Percentiles rank a stretch among this genome's conserved stretches.
Evolutionary conservation across 495 filamentous ascomycete genomes (phyloP).

Genomic region (Chaetomidium leptoderma): DNA sequence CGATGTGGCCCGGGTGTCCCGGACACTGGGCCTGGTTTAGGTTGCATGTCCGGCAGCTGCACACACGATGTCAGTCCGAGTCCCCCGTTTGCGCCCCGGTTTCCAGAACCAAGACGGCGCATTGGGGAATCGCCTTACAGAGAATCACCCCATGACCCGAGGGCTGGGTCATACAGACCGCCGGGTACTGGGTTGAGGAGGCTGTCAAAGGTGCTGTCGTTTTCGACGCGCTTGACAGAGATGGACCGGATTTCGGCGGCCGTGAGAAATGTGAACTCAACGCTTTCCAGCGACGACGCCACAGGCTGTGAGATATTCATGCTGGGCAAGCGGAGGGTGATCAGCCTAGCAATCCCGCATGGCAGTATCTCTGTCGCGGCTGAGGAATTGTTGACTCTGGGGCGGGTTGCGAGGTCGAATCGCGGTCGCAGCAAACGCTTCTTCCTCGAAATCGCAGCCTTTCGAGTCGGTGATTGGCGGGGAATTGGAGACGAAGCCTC

Average conservation of each 20-base stretch:
- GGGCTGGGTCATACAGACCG: conserved; percentile 86
- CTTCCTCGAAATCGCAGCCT: conserved; percentile 22
- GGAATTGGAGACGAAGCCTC: conserved; percentile 23
- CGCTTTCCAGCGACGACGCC: conserved; percentile 74
- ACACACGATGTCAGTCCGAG: conserved; percentile 4
- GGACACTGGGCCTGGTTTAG: conserved; percentile 74
- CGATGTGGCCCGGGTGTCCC: conserved; percentile 91
- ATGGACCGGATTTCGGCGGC: conserved; percentile 77
- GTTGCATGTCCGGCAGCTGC: conserved; percentile 86
- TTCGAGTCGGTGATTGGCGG: conserved; percentile 27
- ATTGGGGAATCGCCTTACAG: conserved; percentile 52
- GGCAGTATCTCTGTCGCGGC: background rate
- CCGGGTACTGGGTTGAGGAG: conserved; percentile 79
- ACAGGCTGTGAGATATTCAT: conserved; percentile 91
- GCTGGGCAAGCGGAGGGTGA: conserved; percentile 14
- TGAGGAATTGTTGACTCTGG: background rate
- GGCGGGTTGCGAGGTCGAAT: conserved; percentile 10
- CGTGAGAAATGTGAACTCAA: conserved; percentile 82
- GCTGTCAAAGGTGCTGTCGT: conserved; percentile 82
- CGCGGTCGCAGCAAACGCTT: conserved; percentile 8
- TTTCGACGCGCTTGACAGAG: conserved; percentile 88
- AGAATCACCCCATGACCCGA: conserved; percentile 84
- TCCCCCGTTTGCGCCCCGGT: background rate
- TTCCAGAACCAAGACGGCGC: background rate
- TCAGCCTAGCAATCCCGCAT: conserved; percentile 7